These are phyloP conservation scores for Pelargonium nanum DNA, from an alignment of 345 rosid genomes.

Conservation along the genomic window DNA sequence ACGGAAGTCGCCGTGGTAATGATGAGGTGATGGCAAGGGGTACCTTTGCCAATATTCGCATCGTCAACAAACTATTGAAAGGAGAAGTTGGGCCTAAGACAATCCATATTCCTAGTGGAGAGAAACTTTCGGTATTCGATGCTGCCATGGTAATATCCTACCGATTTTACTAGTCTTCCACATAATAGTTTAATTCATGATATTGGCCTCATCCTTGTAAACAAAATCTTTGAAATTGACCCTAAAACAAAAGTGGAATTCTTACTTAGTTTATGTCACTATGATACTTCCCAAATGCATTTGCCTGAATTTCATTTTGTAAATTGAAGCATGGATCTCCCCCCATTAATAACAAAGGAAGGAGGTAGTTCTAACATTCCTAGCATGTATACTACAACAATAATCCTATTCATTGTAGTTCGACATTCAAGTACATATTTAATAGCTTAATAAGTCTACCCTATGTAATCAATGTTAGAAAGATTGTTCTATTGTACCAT, in stretches of 20 bases:
- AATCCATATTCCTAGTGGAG: constrained; percentile 64
- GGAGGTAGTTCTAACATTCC: not conserved
- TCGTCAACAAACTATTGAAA: constrained; percentile 65
- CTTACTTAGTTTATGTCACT: not conserved
- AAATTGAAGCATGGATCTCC: not conserved
- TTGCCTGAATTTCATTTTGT: no score
- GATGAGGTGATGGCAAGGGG: constrained; percentile 88
- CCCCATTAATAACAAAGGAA: not conserved
- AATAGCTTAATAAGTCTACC: not conserved
- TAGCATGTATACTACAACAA: not conserved
- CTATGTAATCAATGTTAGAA: not conserved
- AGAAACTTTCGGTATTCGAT: constrained; percentile 74
- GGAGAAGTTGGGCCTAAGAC: constrained; percentile 94
- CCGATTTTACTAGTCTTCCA: not conserved
- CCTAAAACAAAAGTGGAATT: no score
- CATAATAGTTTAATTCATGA: not conserved
- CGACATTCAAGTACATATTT: not conserved
- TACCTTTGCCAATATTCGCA: constrained; percentile 71
- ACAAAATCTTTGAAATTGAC: no score
- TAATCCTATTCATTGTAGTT: no score
- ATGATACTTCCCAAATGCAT: not conserved
- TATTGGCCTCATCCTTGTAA: no score
- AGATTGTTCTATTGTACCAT: not conserved
- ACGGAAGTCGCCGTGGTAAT: constrained; percentile 85
- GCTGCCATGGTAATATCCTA: constrained; percentile 61